Evolutionary conservation across 805 yeast genomes (phyloP).

Genomic region (Candida patagonica): DNA sequence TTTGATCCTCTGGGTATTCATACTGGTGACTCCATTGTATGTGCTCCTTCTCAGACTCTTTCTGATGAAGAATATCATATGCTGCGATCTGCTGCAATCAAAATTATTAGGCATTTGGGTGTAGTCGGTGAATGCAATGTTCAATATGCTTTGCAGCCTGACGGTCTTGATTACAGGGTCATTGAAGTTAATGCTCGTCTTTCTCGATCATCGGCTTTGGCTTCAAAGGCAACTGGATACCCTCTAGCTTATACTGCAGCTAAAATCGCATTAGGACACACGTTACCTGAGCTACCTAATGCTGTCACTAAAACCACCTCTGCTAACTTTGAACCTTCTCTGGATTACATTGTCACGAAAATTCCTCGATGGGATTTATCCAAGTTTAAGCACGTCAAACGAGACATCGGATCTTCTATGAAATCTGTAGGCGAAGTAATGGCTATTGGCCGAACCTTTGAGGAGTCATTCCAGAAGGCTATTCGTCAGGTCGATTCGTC

Average conservation of each 20-base stretch:
- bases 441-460: slow-evolving; percentile 97
- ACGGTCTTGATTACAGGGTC: slow-evolving; percentile 89
- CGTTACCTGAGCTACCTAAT: slow-evolving; percentile 90
- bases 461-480: slow-evolving; percentile 96
- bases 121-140: slow-evolving; percentile 99
- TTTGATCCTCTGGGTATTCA: slow-evolving; percentile 97
- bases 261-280: slow-evolving; percentile 88
- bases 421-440: slow-evolving; percentile 98
- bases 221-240: slow-evolving; percentile 97
- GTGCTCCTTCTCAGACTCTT: slow-evolving; percentile 96
- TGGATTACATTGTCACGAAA: slow-evolving; percentile 93
- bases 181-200: slow-evolving; percentile 97
- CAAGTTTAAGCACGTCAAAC: slow-evolving; percentile 90
- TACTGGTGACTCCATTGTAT: slow-evolving; percentile 98
- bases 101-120: slow-evolving; percentile 94
- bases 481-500: slow-evolving; percentile 93
- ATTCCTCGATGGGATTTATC: slow-evolving; percentile 98
- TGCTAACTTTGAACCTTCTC: slow-evolving; percentile 94
- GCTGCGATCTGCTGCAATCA: slow-evolving; percentile 96
- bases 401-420: slow-evolving; percentile 93
- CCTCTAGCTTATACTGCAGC: slow-evolving; percentile 99
- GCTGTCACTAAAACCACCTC: slow-evolving; percentile 94
- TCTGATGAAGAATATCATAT: slow-evolving; percentile 97
- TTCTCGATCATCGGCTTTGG: slow-evolving; percentile 94
- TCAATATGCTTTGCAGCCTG: slow-evolving; percentile 93